Percentiles rank a stretch among this genome's conserved stretches.
Conservation (phyloP, 2,329 filamentous ascomycete species). For the Microascus cirrosus region DNA sequence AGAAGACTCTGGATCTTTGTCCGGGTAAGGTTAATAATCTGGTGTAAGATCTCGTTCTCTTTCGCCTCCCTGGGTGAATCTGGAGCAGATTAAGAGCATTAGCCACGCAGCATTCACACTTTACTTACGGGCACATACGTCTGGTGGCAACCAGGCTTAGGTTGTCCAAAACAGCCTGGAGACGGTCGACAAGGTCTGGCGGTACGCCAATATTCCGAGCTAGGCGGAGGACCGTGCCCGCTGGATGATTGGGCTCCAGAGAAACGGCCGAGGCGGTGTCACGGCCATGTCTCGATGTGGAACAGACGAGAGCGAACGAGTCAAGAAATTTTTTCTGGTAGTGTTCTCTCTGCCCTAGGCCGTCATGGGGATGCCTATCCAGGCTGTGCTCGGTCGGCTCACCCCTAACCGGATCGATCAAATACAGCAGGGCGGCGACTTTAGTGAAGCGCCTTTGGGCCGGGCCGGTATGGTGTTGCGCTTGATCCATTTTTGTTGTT, state of each 20-base stretch:
- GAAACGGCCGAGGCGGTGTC: too few species aligned
- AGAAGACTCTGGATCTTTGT: neutral
- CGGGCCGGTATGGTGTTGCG: neutral
- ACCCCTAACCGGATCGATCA: conserved; percentile 15
- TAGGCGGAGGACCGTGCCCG: too few species aligned
- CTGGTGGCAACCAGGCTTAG: conserved; percentile 14
- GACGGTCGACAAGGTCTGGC: conserved; percentile 20
- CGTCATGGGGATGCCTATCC: conserved; percentile 11
- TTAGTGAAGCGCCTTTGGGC: neutral
- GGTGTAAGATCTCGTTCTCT: neutral
- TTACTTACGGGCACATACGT: conserved; percentile 13
- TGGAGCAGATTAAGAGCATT: too few species aligned
- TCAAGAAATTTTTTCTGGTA: conserved; percentile 11
- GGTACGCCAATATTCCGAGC: conserved; percentile 8
- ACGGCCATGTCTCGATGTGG: too few species aligned
- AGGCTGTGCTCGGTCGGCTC: conserved; percentile 13
- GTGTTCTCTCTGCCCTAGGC: conserved; percentile 5
- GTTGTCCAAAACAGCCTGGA: conserved; percentile 16
- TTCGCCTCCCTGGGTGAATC: too few species aligned
- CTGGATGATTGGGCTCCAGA: too few species aligned
- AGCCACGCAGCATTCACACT: conserved; percentile 1
- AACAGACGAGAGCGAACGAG: too few species aligned
- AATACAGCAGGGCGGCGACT: neutral
- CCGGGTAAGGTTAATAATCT: neutral
- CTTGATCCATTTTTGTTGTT: neutral